Conservation (phyloP, 2,329 filamentous ascomycete species). For the Xylaria digitata region DNA sequence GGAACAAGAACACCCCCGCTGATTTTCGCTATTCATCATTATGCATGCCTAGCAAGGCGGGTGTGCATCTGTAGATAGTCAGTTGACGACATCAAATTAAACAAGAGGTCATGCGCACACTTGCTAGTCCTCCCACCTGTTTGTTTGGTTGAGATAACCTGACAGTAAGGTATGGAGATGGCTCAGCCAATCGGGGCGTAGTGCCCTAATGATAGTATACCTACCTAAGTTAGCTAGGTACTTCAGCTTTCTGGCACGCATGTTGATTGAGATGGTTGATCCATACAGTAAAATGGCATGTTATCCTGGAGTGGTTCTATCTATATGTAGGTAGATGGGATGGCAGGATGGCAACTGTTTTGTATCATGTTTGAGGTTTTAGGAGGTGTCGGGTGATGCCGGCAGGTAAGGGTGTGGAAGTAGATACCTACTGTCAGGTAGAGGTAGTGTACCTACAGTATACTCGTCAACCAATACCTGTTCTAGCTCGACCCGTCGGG, state of each 20-base stretch:
- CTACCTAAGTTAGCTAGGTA: not conserved
- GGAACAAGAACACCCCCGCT: constrained; percentile 10
- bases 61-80: constrained; percentile 22
- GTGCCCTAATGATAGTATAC: constrained; percentile 1
- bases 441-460: too few species aligned
- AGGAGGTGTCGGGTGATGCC: constrained; percentile 20
- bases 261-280: constrained; percentile 11
- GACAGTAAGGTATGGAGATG: constrained; percentile 7
- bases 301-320: constrained; percentile 18
- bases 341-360: constrained; percentile 10
- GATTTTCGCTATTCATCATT: not conserved
- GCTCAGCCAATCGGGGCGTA: constrained; percentile 21
- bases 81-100: constrained; percentile 36
- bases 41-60: constrained; percentile 7
- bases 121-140: constrained; percentile 26
- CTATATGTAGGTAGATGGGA: not conserved
- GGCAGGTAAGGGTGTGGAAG: not conserved
- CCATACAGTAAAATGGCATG: not conserved
- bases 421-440: not conserved
- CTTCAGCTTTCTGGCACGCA: constrained; percentile 5
- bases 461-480: not conserved
- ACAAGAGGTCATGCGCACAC: constrained; percentile 34
- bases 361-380: constrained; percentile 28
- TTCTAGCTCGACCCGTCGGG: not conserved
- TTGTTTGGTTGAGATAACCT: constrained; percentile 28